Evolutionary conservation across 2,329 filamentous ascomycete genomes (phyloP).

Genomic region (Lachnellula subtilissima): DNA sequence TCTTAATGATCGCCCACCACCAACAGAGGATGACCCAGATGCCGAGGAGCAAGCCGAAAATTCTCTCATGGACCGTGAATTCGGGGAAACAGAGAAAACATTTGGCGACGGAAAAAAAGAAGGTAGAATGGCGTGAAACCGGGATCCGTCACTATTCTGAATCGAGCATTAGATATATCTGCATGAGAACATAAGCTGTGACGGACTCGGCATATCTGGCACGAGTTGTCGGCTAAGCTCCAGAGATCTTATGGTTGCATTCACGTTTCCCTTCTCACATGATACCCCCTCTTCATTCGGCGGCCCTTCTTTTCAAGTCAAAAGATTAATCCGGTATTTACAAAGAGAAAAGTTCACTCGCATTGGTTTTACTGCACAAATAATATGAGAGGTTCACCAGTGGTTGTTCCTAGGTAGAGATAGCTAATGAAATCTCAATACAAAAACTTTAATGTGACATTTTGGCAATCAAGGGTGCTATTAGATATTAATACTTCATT

Average conservation of each 20-base stretch:
- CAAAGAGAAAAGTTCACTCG: neutral
- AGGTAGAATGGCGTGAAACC: neutral
- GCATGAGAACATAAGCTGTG: neutral
- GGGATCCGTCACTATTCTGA: neutral
- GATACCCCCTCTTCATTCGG: neutral
- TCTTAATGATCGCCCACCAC: conserved; percentile 24
- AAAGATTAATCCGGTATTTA: neutral
- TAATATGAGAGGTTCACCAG: neutral
- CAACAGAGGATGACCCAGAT: conserved; percentile 29
- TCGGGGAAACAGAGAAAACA: conserved; percentile 13
- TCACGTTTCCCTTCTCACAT: neutral
- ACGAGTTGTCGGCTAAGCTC: neutral
- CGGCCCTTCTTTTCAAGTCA: neutral
- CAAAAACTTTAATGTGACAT: neutral
- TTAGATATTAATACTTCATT: neutral
- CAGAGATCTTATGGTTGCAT: neutral
- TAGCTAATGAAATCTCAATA: neutral
- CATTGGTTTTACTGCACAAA: neutral
- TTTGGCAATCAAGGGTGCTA: neutral
- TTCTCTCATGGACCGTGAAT: conserved; percentile 13
- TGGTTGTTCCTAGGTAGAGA: neutral
- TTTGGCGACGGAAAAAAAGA: neutral
- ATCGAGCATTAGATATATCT: neutral
- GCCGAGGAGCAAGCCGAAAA: conserved; percentile 22
- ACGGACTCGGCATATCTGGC: neutral